Base-by-base conservation (phyloP, 2,329 filamentous ascomycete species). In the Colletotrichum orchidophilum region DNA sequence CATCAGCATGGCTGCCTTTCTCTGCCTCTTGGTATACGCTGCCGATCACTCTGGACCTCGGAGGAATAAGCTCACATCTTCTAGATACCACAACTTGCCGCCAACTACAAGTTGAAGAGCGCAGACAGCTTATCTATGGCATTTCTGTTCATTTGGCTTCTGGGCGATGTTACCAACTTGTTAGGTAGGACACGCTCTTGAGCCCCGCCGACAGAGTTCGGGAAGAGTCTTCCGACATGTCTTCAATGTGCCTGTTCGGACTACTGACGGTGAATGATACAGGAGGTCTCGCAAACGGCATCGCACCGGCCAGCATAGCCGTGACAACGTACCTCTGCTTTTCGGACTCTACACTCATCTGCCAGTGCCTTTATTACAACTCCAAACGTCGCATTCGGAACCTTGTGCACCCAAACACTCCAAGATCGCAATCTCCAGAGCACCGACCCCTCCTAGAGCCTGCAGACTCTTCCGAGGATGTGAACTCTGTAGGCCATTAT, bases 91-190 rank as follows among this genome's bases (percentile, higher is more conserved):
- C 66, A 70, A 13, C 66, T 70, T 9, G 55, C 39, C 9, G 31
- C 66, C 12, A 70, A 70, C 27, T 70, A 70, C 15, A 58, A 52
- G 18, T 18, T 58, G 1, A 57, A 66, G 21, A 70, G 66, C 42
- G 66, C 66, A 8, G 66, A 70, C 21, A 70, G 66, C 54, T 39
- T 70, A 49, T 70, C 66, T 15, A 70, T 70, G 62, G 66, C 66
- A 0, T 70, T 70, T 0, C 62, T 70, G 6, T 66, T 70, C 18
- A 57, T 70, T 15, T 70, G 66, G 66, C 55, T 70, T 9, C 12
- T 66, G 0, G 66, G 66, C 4, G 66, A 70, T 1, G 31, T 70
- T 3, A 55, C 66, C 15, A 70, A 70, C 49, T 63, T 70, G 0
- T 2, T 70, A 11, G 66, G 66, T 70, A 33, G 52, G 59, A 62